Evolutionary conservation across 1,284 basidiomycete species (phyloP), one percentile per base, ranked within the genome.

Genomic region (Leucoagaricus sp.): DNA sequence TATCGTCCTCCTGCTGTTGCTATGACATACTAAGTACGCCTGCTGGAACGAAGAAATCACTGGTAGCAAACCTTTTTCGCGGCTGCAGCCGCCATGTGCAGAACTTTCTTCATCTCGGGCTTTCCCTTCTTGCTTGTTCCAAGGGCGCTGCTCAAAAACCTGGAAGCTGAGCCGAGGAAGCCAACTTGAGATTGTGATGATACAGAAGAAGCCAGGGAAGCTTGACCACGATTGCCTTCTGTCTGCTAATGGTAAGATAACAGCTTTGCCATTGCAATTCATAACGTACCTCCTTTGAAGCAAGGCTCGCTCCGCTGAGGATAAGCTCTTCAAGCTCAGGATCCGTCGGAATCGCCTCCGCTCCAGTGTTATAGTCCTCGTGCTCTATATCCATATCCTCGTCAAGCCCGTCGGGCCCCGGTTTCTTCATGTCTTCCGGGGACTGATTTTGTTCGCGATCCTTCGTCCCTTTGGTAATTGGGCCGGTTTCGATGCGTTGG

Each of bases 1-100:
- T 91, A 60, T 93, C 91, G 34, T 81, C 80, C 64, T 92, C 90
- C 60, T 89, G 90, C 77, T 94, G 89, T 79, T 95, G 91, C 93
- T 96, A 64, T 28, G 42, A 42, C 28, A 48, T 49, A 45, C 38
- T 59, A 31, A 59, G 54, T 57, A 13, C 49, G 33, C 23, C 25
- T 44, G 52, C 17, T 13, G 17, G 13, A 2, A 48, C 38, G 17
- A 13, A 15, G 2, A 34, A 49, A 46, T 45, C 48, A 34, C 57
- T 34, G 8, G 44, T 44, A 25, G 5, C 73, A 28, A 33, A 94
- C 93, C 86, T 89, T 94, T 76, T 91, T 94, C 1, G 91, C 91
- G 4, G 86, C 91, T 15, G 83, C 84, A 0, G 89, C 89, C 15
- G 93, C 93, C 58, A 87, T 81, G 66, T 93, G 89, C 19, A 95